phyloP scores from a whole-genome alignment of 1,284 basidiomycete genomes.

The Laetiporus sulphureus region DNA sequence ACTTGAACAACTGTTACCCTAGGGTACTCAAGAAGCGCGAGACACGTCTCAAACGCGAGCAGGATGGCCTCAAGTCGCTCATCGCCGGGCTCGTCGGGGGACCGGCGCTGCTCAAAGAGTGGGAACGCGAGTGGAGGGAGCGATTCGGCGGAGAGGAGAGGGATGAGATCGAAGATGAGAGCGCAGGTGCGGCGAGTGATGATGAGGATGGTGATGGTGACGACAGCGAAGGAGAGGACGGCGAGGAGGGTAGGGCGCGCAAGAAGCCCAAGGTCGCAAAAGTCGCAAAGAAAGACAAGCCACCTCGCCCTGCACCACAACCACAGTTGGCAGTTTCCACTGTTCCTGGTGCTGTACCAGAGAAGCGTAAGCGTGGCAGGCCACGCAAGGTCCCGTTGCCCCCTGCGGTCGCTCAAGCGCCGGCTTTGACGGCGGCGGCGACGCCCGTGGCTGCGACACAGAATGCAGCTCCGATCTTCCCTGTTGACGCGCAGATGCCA shows the following conservation, averaged over 20 bases:
- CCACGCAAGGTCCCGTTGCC: conserved; percentile 49
- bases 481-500: conserved; percentile 13
- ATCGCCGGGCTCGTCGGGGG: conserved; percentile 66
- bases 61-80: conserved; percentile 62
- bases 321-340: conserved; percentile 23
- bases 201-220: conserved; percentile 51
- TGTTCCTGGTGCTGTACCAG: conserved; percentile 35
- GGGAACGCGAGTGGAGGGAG: conserved; percentile 68
- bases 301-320: conserved; percentile 25
- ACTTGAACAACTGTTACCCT: too few species aligned
- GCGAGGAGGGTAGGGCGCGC: conserved; percentile 41
- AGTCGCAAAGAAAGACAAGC: conserved; percentile 32
- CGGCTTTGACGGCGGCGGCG: conserved; percentile 8
- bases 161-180: conserved; percentile 53
- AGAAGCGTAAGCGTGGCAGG: conserved; percentile 77
- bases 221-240: conserved; percentile 49
- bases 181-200: conserved; percentile 35
- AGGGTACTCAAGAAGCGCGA: conserved; percentile 74
- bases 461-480: conserved; percentile 11
- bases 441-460: conserved; percentile 11
- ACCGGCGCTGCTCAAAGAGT: conserved; percentile 57
- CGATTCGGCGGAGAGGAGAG: conserved; percentile 69
- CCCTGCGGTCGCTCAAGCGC: conserved; percentile 14
- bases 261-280: conserved; percentile 46
- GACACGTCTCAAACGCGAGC: conserved; percentile 59